Conservation (phyloP, 495 filamentous ascomycete genomes). For the Hypoxylon intermedium region DNA sequence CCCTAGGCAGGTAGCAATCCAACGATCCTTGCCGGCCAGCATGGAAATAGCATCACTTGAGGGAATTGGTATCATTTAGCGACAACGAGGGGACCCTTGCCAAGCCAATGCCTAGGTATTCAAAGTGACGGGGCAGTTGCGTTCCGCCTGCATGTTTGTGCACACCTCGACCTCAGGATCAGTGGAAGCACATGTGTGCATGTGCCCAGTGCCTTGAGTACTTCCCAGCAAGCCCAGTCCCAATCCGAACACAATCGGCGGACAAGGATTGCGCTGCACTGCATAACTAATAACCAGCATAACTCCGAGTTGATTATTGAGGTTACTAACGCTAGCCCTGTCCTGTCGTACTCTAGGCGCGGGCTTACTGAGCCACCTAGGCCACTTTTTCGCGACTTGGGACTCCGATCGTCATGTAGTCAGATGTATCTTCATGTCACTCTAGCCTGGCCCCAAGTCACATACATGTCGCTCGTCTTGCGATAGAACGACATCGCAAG, state of each 20-base stretch:
- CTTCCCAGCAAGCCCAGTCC: no score
- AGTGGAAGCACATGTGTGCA: conserved; percentile 24
- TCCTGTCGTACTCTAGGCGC: conserved; percentile 24
- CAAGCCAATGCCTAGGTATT: not conserved
- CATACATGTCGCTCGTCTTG: no score
- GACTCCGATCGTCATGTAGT: conserved; percentile 36
- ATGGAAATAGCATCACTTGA: no score
- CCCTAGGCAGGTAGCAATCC: no score
- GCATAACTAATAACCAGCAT: conserved; percentile 31
- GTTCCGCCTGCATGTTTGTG: conserved; percentile 37
- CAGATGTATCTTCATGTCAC: conserved; percentile 35
- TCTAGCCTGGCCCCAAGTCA: conserved; percentile 10
- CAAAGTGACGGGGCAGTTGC: conserved; percentile 26
- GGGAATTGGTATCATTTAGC: no score
- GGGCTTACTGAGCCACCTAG: conserved; percentile 40
- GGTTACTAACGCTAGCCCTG: conserved; percentile 34
- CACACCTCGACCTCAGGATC: no score
- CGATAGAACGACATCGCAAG: conserved; percentile 9
- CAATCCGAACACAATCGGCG: conserved; percentile 16
- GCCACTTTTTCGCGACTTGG: conserved; percentile 37
- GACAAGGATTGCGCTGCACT: conserved; percentile 27
- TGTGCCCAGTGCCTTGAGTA: no score
- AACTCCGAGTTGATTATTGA: conserved; percentile 29
- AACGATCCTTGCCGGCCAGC: no score
- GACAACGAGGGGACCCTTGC: no score